A percentile compares a stretch with the other conserved stretches of the same genome.
These are phyloP conservation scores for Aristolochia contorta DNA, from an alignment of 164 flowering plant species.

Conservation along the genomic window DNA sequence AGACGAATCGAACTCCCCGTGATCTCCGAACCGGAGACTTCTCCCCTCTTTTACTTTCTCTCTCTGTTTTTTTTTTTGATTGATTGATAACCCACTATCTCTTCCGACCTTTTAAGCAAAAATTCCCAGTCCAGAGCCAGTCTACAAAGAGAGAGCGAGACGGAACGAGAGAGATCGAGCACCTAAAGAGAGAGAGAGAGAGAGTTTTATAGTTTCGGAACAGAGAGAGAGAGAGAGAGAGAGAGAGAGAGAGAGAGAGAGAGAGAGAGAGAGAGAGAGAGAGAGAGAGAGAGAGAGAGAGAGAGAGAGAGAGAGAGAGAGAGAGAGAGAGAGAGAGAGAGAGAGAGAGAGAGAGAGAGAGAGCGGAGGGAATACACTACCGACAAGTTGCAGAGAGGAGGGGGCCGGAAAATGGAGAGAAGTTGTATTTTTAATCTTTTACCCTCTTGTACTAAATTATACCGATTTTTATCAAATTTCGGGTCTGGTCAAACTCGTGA, in stretches of 20 bases:
- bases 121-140: no score
- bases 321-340: not conserved
- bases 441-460: not conserved
- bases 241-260: not conserved
- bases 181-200: not conserved
- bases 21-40: no score
- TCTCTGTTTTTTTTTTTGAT: no score
- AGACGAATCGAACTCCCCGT: no score
- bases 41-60: no score
- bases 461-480: slow-evolving; percentile 7
- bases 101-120: no score
- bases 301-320: not conserved
- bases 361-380: not conserved
- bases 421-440: not conserved
- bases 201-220: not conserved
- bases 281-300: not conserved
- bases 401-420: slow-evolving; percentile 5
- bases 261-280: not conserved
- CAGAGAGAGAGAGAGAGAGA: not conserved
- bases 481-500: slow-evolving; percentile 23
- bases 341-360: not conserved
- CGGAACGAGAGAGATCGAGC: no score
- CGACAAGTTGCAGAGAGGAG: slow-evolving; percentile 10
- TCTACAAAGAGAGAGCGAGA: no score
- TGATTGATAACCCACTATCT: no score